Percentiles rank a stretch among this genome's conserved stretches.
Evolutionary conservation across 1,139 yeast species (phyloP).

Genomic region (Scheffersomyces quercinus): DNA sequence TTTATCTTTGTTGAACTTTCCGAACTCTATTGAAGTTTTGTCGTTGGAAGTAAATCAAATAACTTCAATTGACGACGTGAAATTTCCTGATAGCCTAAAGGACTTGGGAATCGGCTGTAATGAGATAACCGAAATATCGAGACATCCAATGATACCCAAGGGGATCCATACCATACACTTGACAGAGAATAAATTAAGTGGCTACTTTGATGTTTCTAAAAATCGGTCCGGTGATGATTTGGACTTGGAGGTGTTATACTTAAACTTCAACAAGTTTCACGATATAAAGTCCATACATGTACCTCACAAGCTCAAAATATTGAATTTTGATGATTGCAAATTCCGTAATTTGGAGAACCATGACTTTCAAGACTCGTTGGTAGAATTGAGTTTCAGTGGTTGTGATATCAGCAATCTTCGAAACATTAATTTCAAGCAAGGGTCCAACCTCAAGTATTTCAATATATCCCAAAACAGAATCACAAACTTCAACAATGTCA

Average conservation of each 20-base stretch:
- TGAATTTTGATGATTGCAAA: conserved; percentile 24
- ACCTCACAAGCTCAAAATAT: conserved; percentile 15
- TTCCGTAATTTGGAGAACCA: conserved; percentile 11
- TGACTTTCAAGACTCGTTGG: conserved; percentile 13
- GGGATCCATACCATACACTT: conserved; percentile 19
- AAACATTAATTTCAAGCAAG: conserved; percentile 13
- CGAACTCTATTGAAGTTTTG: conserved; percentile 17
- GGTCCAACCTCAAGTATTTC: conserved; percentile 1
- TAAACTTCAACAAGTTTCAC: conserved; percentile 19
- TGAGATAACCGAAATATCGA: conserved; percentile 9
- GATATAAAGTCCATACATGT: conserved; percentile 15
- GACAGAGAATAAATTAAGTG: conserved; percentile 21
- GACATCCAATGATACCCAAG: conserved; percentile 17
- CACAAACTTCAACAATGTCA: not conserved
- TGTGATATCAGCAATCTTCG: conserved; percentile 16
- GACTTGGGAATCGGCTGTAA: conserved; percentile 26
- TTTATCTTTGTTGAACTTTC: conserved; percentile 15
- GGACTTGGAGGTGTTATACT: conserved; percentile 17
- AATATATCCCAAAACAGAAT: not conserved
- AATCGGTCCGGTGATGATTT: conserved; percentile 17
- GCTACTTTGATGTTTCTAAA: conserved; percentile 15
- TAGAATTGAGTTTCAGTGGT: conserved; percentile 23
- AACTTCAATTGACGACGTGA: conserved; percentile 15
- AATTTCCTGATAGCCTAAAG: conserved; percentile 19
- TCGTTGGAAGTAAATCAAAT: conserved; percentile 26